phyloP scores from a whole-genome alignment of 768 basidiomycete genomes.

The Mycena crocata region DNA sequence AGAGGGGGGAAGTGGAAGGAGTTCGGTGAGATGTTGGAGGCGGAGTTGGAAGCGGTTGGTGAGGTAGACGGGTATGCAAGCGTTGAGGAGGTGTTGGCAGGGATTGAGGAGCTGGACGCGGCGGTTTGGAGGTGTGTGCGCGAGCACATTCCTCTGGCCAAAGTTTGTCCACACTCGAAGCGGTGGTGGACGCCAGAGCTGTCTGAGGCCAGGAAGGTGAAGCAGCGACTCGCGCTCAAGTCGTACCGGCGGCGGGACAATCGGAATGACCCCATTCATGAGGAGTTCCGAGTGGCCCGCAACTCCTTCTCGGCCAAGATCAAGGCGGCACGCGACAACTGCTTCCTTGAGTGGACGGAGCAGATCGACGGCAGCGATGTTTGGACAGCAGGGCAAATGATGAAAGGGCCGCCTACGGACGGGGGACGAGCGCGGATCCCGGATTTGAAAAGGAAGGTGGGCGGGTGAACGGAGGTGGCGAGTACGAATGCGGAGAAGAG shows the following conservation, averaged over 20 bases:
- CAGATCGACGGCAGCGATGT: neutral
- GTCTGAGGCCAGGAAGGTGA: neutral
- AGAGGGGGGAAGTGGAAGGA: neutral
- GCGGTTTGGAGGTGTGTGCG: neutral
- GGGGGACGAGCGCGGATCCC: neutral
- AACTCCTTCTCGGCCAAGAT: neutral
- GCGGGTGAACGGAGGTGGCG: neutral
- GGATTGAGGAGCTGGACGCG: neutral
- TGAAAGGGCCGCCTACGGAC: neutral
- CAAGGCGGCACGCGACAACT: neutral
- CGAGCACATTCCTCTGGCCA: neutral
- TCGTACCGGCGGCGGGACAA: neutral
- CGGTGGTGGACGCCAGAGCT: neutral
- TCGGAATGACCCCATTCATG: neutral
- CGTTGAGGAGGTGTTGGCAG: neutral
- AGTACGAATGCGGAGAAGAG: neutral
- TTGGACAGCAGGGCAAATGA: constrained; percentile 3
- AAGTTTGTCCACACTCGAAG: neutral
- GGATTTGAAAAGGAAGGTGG: neutral
- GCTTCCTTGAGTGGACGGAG: constrained; percentile 2
- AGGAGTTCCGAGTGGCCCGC: neutral
- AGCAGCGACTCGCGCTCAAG: neutral
- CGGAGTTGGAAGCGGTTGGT: neutral
- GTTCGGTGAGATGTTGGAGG: neutral
- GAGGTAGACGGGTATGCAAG: neutral